Base-by-base conservation (phyloP, 106 monocot genomes). In the Platanthera zijinensis region DNA sequence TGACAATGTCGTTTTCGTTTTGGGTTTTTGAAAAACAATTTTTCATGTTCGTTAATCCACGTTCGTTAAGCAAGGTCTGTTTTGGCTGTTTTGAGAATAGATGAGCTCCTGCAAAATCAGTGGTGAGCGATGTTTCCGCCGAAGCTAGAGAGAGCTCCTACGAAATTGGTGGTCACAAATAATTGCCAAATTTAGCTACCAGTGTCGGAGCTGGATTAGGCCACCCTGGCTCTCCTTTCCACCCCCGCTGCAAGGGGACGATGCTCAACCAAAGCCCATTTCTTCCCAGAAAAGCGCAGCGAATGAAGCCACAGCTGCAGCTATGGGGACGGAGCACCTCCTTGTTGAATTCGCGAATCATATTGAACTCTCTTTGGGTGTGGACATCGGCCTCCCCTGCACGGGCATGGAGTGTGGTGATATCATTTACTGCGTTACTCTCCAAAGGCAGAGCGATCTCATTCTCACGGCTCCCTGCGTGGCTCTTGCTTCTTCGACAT, bases 321-420 rank as follows among this genome's bases (percentile, higher is more conserved):
- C 54, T n/a, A 22, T 25, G 51, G 47, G 47, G 54, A 48, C 76
- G 25, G 57, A 15, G 12, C 22, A 13, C 6, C 21, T 13, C 17
- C 71, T 67, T 2, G 67, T 30, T 12, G 32, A 67, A 30, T 4
- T 67, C 3, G 32, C 67, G 3, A 30, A 30, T 30, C 30, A 67
- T 67, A 30, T 67, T 6, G 78, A 85, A 5, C 80, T 90, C 52
- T 81, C 92, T 73, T 14, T 90, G 8, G 95, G 87, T 1, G 95
- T 96, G 0, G 95, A 92, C 9, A 92, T 96, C 21, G 95, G 95
- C 25, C 90, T 96, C 46, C 95, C 95, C 21, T 96, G 95, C 85
- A 96, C 96, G 11, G 92, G 93, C 46, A 93, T 96, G 96, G 87
- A 87, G 84, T 96, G 96, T 80, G 96, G 96, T 19, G 96, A 96